Base-by-base conservation (phyloP, 2,329 filamentous ascomycete species). In the Alternaria gaisen region DNA sequence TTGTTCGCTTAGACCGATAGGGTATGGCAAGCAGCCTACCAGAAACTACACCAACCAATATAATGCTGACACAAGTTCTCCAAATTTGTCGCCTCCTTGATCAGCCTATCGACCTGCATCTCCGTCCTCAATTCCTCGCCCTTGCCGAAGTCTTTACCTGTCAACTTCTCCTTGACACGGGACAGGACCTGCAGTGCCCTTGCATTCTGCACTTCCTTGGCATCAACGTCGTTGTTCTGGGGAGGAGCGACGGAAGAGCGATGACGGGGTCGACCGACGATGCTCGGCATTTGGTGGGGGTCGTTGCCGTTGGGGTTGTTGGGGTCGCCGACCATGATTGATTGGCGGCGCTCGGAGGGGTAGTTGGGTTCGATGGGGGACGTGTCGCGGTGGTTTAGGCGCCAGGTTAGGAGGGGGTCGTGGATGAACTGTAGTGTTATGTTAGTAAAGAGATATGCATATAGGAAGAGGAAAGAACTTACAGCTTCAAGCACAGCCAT, bases 21-120 rank as follows among this genome's bases (percentile, higher is more conserved):
- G 11, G 28, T 30, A 11, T 30, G 28, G 32, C 11, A 36, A 36
- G 12, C 18, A 3, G 16, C 24, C 16, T 71, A 98, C 94, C 94
- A 98, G 85, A 97, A 98, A 80, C 92, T 96, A 81, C 94, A 98
- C 94, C 94, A 98, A 66, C 95, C 95, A 72, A 98, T 97, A 79
- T 97, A 99, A 83, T 98, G 95, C 84, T 98, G 95, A 78, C 95
- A 99, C 63, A 99, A 83, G 78, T 98, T 98, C 85, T 98, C 95
- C 71, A 98, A 84, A 75, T 95, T 97, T 7, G 95, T 99, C 22
- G 95, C 95, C 83, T 99, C 94, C 63, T 91, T 90, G 71, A 99
- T 91, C 72, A 99, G 83, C 79, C 96, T 94, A 80, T 97, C 94
- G 5, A 99, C 96, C 81, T 99, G 95, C 63, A 88, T 88, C 57